Conservation (phyloP, 2,329 filamentous ascomycete species). For the Arthroderma sp. region DNA sequence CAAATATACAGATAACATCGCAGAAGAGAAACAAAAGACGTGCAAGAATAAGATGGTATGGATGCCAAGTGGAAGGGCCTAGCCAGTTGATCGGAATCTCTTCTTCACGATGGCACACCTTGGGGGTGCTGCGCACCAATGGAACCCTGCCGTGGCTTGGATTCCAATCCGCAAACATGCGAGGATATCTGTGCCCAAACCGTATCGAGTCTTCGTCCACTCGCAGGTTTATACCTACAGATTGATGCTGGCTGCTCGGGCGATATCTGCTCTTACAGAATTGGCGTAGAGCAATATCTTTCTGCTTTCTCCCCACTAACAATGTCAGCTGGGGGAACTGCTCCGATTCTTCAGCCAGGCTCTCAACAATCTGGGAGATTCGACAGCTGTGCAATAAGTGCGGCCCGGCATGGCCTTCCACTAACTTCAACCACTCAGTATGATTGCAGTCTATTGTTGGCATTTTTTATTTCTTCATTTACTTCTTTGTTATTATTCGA, state of each 20-base stretch:
- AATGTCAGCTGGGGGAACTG: constrained; percentile 3
- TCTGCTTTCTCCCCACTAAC: background rate
- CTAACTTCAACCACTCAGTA: background rate
- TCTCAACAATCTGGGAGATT: background rate
- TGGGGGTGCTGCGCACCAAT: background rate
- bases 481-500: too few species aligned
- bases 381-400: background rate
- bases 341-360: background rate
- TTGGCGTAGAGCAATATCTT: background rate
- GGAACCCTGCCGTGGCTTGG: background rate
- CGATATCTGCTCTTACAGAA: background rate
- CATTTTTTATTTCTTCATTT: too few species aligned
- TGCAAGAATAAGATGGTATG: constrained; percentile 4
- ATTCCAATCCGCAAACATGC: constrained; percentile 1
- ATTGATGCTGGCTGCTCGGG: background rate
- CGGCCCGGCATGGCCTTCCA: background rate
- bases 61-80: background rate
- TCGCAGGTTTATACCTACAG: background rate
- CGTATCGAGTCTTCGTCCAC: background rate
- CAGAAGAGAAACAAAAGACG: constrained; percentile 14
- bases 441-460: too few species aligned
- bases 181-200: background rate
- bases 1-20: constrained; percentile 15
- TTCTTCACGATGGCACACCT: background rate
- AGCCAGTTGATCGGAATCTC: background rate